Percentiles rank a stretch among this genome's conserved stretches.
These are phyloP conservation scores for Abrus pulchellus DNA, from an alignment of 306 rosid genomes.

Conservation along the genomic window DNA sequence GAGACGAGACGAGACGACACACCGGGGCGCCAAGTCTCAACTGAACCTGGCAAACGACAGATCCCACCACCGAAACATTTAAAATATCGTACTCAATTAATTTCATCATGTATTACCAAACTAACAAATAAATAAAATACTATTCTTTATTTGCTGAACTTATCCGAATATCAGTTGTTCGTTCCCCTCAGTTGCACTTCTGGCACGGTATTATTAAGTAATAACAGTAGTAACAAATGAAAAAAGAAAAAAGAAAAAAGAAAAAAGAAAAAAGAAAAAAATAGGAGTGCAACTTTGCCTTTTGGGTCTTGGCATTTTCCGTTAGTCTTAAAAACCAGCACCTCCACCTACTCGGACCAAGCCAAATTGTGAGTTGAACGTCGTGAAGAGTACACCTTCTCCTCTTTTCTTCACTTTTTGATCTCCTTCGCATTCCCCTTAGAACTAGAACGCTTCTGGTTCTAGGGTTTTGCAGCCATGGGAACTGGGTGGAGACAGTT, in stretches of 20 bases:
- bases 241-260: too few relatives aligned
- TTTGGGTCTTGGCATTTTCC: conserved; percentile 16
- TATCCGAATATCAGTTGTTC: not conserved
- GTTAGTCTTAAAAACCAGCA: not conserved
- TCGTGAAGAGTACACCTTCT: conserved; percentile 31
- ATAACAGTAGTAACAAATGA: not conserved
- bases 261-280: too few relatives aligned
- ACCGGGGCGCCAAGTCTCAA: conserved; percentile 25
- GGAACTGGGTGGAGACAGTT: conserved; percentile 78
- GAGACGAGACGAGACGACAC: not conserved
- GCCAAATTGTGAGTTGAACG: conserved; percentile 35
- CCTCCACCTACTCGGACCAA: not conserved
- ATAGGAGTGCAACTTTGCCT: not conserved
- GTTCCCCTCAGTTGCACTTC: not conserved
- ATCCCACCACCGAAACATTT: not conserved
- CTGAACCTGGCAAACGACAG: not conserved
- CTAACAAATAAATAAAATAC: not conserved
- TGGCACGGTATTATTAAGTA: not conserved
- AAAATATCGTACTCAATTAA: not conserved
- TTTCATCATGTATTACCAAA: not conserved
- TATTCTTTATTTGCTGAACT: not conserved
- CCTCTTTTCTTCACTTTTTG: not conserved
- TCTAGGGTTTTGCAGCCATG: conserved; percentile 66
- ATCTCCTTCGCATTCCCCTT: conserved; percentile 21
- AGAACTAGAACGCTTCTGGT: not conserved